Evolutionary conservation across 208 protist genomes (phyloP), one percentile per base, ranked within the genome.

Genomic region (Wallacemonas rigidus): DNA sequence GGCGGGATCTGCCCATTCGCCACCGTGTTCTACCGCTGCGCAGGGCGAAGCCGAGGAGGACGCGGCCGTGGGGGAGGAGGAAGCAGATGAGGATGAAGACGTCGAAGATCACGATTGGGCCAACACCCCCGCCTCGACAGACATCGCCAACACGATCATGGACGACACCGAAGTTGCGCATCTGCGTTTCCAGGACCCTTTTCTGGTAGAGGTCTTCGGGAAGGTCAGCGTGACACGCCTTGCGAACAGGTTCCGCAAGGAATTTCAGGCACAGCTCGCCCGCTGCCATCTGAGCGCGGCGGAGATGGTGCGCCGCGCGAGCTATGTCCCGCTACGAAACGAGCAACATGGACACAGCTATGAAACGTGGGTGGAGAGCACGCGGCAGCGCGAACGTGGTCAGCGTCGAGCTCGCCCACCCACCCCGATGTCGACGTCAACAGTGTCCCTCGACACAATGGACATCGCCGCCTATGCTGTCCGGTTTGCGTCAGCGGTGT

Each of bases 401-500:
- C 38, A 36, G 15, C 43, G 48, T 44, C 6, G 38, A 44, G 26
- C 48, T n/a, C 45, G 45, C 45, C 7, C 17, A 44, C 0, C 53
- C 26, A n/a, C 56, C 5, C 56, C 36, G 8, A 43, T 38, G 3
- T 3, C 8, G 35, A 5, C 5, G 8, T 26, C 56, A 4, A 38
- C 56, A 11, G 64, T 58, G 26, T 72, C 71, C 57, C 58, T 72
- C 36, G 61, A 78, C 41, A 72, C 82, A 41, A 40, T 86, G 58
- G 75, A 82, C 43, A 48, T 71, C 9, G 82, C 82, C 15, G 65
- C 79, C 53, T 90, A 93, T 74, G 67, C 81, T 6, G 76, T 82
- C 0, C 90, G 88, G 36, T 95, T 92, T 69, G 90, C 90, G 2
- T 68, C 86, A 12, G 84, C 84, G 3, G 74, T 76, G 47, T 95